Evolutionary conservation across 306 rosid species (phyloP).

Genomic region (Erythrophleum fordii): DNA sequence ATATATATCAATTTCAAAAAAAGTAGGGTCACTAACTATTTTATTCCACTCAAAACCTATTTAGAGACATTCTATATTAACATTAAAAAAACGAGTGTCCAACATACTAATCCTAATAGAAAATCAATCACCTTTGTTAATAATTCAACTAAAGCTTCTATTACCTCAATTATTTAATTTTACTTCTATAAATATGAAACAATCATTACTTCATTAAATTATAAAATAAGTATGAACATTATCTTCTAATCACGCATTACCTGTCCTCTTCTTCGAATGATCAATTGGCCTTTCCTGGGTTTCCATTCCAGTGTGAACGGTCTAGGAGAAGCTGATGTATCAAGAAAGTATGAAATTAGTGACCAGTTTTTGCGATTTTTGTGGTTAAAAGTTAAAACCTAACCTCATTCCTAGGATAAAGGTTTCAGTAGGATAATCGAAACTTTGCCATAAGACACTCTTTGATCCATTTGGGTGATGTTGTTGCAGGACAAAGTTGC

Average conservation of each 20-base stretch:
- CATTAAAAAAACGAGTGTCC: background rate
- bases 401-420: conserved; percentile 25
- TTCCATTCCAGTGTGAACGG: conserved; percentile 34
- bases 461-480: background rate
- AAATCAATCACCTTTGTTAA: background rate
- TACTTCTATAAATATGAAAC: too few species aligned
- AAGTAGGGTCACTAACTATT: background rate
- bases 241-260: background rate
- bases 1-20: too few species aligned
- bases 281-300: background rate
- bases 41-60: background rate
- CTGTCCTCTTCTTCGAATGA: background rate
- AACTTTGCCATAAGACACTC: conserved; percentile 18
- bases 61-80: background rate
- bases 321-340: background rate
- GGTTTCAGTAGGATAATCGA: background rate
- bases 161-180: background rate
- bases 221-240: background rate
- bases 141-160: background rate
- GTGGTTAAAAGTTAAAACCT: conserved; percentile 26
- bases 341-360: background rate
- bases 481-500: conserved; percentile 25
- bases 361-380: background rate
- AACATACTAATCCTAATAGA: background rate
- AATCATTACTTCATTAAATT: background rate